phyloP scores from a whole-genome alignment of 2,329 filamentous ascomycete genomes.

The Fonsecaea erecta region DNA sequence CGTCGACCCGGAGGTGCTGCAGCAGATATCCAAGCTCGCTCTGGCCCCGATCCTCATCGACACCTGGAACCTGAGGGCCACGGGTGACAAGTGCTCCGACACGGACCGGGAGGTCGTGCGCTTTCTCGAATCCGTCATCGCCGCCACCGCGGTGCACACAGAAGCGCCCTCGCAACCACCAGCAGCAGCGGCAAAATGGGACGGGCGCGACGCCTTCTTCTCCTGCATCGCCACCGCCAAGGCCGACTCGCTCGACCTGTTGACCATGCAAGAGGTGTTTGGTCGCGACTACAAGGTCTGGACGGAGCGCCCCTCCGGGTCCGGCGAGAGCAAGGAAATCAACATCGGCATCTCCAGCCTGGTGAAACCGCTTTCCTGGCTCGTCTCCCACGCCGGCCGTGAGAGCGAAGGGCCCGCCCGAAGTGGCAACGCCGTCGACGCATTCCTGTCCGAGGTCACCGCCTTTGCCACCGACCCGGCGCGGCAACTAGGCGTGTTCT shows the following conservation, averaged over 20 bases:
- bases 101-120: slow-evolving; percentile 54
- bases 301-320: slow-evolving; percentile 44
- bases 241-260: slow-evolving; percentile 56
- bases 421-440: slow-evolving; percentile 35
- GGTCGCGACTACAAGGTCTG: slow-evolving; percentile 69
- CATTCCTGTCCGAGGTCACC: slow-evolving; percentile 41
- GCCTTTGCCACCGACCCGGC: slow-evolving; percentile 49
- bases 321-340: slow-evolving; percentile 27
- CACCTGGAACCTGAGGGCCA: slow-evolving; percentile 50
- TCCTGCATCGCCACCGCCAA: slow-evolving; percentile 59
- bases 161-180: too few relatives aligned
- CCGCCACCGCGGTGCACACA: not conserved
- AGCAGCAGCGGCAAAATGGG: not conserved
- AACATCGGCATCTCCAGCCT: slow-evolving; percentile 64
- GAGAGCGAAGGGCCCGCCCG: too few relatives aligned
- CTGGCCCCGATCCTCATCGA: slow-evolving; percentile 52
- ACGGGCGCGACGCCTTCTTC: slow-evolving; percentile 56
- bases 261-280: slow-evolving; percentile 61
- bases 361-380: slow-evolving; percentile 60
- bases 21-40: slow-evolving; percentile 51
- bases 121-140: slow-evolving; percentile 59
- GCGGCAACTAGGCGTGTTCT: slow-evolving; percentile 57
- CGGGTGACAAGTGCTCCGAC: slow-evolving; percentile 51
- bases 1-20: slow-evolving; percentile 29
- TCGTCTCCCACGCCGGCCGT: slow-evolving; percentile 53